Evolutionary conservation across 139 green algal species (phyloP), one percentile per base, ranked within the genome.

Genomic region (Chlamydomonas incerta): DNA sequence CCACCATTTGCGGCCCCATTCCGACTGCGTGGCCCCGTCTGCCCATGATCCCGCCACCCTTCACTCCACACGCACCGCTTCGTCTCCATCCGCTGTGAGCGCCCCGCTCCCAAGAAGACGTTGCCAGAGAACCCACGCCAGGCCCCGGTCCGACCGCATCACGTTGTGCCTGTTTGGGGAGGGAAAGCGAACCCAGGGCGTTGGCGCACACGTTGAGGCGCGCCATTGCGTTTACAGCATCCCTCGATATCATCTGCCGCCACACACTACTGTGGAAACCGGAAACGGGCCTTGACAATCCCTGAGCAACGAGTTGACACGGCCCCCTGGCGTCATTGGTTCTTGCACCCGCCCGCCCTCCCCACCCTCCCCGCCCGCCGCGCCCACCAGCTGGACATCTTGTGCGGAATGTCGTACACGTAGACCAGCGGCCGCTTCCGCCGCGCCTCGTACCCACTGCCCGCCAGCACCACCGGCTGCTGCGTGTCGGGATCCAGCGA

Each of bases 371-470:
- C 1, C 20, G 1, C 34, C 33, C 18, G n/a, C n/a, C n/a, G n/a
- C n/a, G n/a, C 68, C 3, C 20, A 86, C 80, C 80, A 86, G 11
- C 33, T 47, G 0, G 41, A 68, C 26, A 62, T 72, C 35, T 86
- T 71, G 68, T 86, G 80, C 33, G 68, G 68, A 80, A 86, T 71
- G 80, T 86, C 80, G 63, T 86, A 86, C 80, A 86, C 80, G 29
- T 86, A 86, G 1, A 86, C 74, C 52, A 58, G 55, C 3, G 80
- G 80, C 68, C 80, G 80, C 68, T n/a, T 41, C 28, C 55, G 21
- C 41, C 80, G 80, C 15, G 68, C 68, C 68, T 34, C 31, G 68
- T 86, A 86, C 28, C 68, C 52, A 17, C 24, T 55, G 5, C 80
- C 80, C 80, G 68, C 80, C 68, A 86, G 69, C 34, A 86, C 52